Evolutionary conservation across 139 green algal species (phyloP), one percentile per base, ranked within the genome.

Genomic region (Micractinium conductrix): DNA sequence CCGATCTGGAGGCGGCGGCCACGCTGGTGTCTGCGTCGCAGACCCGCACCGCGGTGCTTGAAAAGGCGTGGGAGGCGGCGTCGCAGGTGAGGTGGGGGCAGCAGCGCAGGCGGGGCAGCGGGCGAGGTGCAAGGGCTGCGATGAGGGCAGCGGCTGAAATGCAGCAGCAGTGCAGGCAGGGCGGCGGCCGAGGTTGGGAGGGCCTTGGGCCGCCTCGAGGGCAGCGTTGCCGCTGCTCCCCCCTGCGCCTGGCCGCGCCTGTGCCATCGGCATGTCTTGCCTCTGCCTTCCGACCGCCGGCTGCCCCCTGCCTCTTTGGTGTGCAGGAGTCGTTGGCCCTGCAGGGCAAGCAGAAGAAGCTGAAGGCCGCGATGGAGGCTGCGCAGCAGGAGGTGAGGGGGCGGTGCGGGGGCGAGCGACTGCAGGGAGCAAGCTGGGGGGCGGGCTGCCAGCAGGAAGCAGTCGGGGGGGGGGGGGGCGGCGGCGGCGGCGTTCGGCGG

Each of bases 381-480:
- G 75, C 50, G 12, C 75, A 81, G 75, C 53, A 35, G 22, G 75
- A 81, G 75, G n/a, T n/a, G n/a, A n/a, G n/a, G n/a, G n/a, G n/a
- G n/a, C n/a, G n/a, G n/a, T n/a, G n/a, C n/a, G n/a, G n/a, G n/a
- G n/a, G n/a, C n/a, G n/a, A n/a, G n/a, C n/a, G n/a, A n/a, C n/a
- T n/a, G n/a, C n/a, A n/a, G n/a, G n/a, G n/a, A n/a, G n/a, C n/a
- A n/a, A n/a, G n/a, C n/a, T n/a, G n/a, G n/a, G n/a, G n/a, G n/a
- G n/a, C n/a, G n/a, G n/a, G n/a, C n/a, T n/a, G n/a, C n/a, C n/a
- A n/a, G n/a, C n/a, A n/a, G n/a, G n/a, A n/a, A n/a, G n/a, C n/a
- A n/a, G n/a, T n/a, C n/a, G n/a, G n/a, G n/a, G n/a, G n/a, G n/a
- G n/a, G n/a, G n/a, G n/a, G n/a, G n/a, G n/a, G n/a, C n/a, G n/a